Evolutionary conservation across 768 basidiomycete genomes (phyloP), one percentile per base, ranked within the genome.

Genomic region (Macrolepiota fuliginosa): DNA sequence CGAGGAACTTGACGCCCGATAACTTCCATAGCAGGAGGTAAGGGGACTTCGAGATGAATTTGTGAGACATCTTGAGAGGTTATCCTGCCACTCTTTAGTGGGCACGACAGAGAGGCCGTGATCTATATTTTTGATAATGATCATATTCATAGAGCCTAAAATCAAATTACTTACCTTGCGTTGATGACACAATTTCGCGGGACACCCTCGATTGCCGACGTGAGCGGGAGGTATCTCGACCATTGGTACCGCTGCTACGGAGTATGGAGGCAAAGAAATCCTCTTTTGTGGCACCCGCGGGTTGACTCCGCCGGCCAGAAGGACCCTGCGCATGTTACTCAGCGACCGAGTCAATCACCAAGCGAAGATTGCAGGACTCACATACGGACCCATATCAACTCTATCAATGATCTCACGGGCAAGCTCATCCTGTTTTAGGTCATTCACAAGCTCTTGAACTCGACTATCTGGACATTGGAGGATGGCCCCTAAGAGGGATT

Each of bases 401-500:
- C 91, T 79, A 58, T 78, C 81, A 32, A 92, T 74, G 57, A 96
- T 90, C 63, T 92, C 90, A 35, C 85, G 77, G 1, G 94, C 92
- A 42, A 94, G 81, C 46, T 87, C 82, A 68, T 95, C 92, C 63
- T 84, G 82, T 56, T 82, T 81, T 49, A 92, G 72, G 65, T 90
- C 87, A 36, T 80, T 74, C 40, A 91, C 77, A 53, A 92, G 70
- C 37, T 75, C 76, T 69, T 87, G 84, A 0, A 90, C 86, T 61
- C 86, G 77, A 17, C 82, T 76, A 71, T 91, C 88, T 29, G 82
- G 80, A 61, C 89, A 90, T 66, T 89, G 84, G 54, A 95, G 79
- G 55, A 96, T 80, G 12, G 89, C 87, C 37, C 92, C 94, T 4
- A 96, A 79, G n/a, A 96, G 76, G 12, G 92, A 90, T 73, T 96